These are phyloP conservation scores for Tetrapisispora iriomotensis DNA, from an alignment of 805 yeast species.

Conservation along the genomic window DNA sequence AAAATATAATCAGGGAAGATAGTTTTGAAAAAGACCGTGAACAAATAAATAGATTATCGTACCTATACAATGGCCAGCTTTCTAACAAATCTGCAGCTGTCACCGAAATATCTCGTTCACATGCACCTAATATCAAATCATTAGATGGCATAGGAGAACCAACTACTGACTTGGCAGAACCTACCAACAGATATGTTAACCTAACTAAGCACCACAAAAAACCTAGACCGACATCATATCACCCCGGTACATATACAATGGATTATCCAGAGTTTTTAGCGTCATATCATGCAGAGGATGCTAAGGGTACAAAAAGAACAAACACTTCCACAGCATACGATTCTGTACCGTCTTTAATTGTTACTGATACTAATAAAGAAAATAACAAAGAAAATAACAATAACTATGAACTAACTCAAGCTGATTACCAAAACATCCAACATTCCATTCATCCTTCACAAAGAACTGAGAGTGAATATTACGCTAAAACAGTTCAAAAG, in stretches of 20 bases:
- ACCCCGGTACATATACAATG: slow-evolving; percentile 35
- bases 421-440: too few relatives aligned
- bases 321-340: not conserved
- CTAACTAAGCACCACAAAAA: slow-evolving; percentile 38
- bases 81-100: too few relatives aligned
- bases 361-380: slow-evolving; percentile 12
- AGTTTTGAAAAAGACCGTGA: not conserved
- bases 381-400: slow-evolving; percentile 3
- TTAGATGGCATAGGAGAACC: too few relatives aligned
- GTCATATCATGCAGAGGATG: not conserved
- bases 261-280: not conserved
- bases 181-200: slow-evolving; percentile 2
- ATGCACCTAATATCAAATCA: not conserved
- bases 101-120: not conserved
- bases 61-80: too few relatives aligned
- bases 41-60: too few relatives aligned
- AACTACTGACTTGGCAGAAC: not conserved
- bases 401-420: not conserved
- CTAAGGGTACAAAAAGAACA: not conserved
- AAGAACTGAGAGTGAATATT: too few relatives aligned
- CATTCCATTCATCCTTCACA: too few relatives aligned
- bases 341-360: slow-evolving; percentile 2
- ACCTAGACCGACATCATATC: slow-evolving; percentile 79
- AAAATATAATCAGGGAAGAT: not conserved
- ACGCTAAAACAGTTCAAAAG: not conserved